phyloP scores from a whole-genome alignment of 2,329 filamentous ascomycete species.

The Fonsecaea erecta region DNA sequence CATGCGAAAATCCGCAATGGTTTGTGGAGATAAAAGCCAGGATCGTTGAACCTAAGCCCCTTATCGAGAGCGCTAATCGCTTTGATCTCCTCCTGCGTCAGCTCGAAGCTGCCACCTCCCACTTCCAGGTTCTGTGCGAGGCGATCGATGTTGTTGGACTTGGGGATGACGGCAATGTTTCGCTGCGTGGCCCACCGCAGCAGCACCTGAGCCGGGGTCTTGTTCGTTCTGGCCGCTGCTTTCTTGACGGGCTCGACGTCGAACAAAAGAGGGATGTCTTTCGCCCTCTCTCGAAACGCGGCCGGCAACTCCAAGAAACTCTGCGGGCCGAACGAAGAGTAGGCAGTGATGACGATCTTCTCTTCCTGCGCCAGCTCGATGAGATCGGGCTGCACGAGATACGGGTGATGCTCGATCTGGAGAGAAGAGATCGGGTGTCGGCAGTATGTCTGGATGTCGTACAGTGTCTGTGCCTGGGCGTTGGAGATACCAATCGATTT shows the following conservation, averaged over 20 bases:
- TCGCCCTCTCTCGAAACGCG: constrained; percentile 64
- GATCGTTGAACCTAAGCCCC: constrained; percentile 36
- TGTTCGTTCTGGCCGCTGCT: constrained; percentile 71
- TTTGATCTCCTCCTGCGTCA: constrained; percentile 30
- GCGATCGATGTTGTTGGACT: constrained; percentile 65
- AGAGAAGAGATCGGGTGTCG: constrained; percentile 74
- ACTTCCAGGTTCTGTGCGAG: constrained; percentile 36
- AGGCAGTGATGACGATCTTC: constrained; percentile 77
- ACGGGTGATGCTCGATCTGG: constrained; percentile 90
- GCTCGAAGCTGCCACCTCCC: constrained; percentile 21
- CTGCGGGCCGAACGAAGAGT: constrained; percentile 81
- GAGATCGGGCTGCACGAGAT: constrained; percentile 76
- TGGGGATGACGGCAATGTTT: constrained; percentile 79
- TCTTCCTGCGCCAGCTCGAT: constrained; percentile 71
- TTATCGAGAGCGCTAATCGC: constrained; percentile 31
- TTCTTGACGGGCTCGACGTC: constrained; percentile 67
- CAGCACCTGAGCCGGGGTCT: constrained; percentile 78
- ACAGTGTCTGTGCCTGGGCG: constrained; percentile 76
- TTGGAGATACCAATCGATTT: constrained; percentile 81
- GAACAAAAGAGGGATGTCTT: constrained; percentile 70
- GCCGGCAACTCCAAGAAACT: constrained; percentile 72
- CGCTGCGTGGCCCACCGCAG: constrained; percentile 87
- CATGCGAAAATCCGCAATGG: constrained; percentile 32
- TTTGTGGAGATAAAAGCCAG: constrained; percentile 30
- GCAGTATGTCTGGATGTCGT: constrained; percentile 79